Evolutionary conservation across 768 basidiomycete species (phyloP).

Genomic region (Phylloporus arenicola): DNA sequence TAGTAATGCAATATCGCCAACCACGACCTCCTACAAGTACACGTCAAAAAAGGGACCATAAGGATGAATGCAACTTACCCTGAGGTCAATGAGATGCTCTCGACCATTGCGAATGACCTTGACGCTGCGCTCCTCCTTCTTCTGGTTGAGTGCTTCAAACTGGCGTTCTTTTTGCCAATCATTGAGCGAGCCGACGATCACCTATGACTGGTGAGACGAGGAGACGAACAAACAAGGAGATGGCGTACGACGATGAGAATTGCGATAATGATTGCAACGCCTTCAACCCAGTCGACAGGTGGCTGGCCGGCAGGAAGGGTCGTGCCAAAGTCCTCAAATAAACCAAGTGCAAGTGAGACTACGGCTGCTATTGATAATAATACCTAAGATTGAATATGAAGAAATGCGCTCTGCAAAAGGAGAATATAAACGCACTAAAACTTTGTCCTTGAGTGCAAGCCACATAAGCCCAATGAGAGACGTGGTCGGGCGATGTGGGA

Average conservation of each 20-base stretch:
- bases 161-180: slow-evolving; percentile 99
- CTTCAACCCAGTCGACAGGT: slow-evolving; percentile 96
- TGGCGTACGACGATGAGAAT: slow-evolving; percentile 64
- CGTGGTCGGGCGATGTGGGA: slow-evolving; percentile 68
- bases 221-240: neutral
- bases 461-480: slow-evolving; percentile 74
- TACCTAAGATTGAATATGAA: slow-evolving; percentile 44
- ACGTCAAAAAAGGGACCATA: slow-evolving; percentile 6
- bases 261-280: slow-evolving; percentile 75
- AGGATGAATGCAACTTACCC: slow-evolving; percentile 39
- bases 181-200: slow-evolving; percentile 88
- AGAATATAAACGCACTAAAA: slow-evolving; percentile 51
- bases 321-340: slow-evolving; percentile 90
- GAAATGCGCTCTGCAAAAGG: neutral
- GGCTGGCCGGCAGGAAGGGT: slow-evolving; percentile 54
- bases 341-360: slow-evolving; percentile 86
- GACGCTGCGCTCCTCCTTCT: slow-evolving; percentile 90
- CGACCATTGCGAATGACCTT: slow-evolving; percentile 73
- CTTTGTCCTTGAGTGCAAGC: slow-evolving; percentile 85
- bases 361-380: slow-evolving; percentile 88
- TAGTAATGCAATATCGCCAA: slow-evolving; percentile 86
- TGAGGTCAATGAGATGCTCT: slow-evolving; percentile 75
- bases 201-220: slow-evolving; percentile 36
- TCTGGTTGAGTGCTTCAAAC: slow-evolving; percentile 86
- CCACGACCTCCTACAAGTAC: slow-evolving; percentile 69